Evolutionary conservation across 2,329 filamentous ascomycete species (phyloP), one percentile per base, ranked within the genome.

Genomic region (Aspergillus fumigatus): DNA sequence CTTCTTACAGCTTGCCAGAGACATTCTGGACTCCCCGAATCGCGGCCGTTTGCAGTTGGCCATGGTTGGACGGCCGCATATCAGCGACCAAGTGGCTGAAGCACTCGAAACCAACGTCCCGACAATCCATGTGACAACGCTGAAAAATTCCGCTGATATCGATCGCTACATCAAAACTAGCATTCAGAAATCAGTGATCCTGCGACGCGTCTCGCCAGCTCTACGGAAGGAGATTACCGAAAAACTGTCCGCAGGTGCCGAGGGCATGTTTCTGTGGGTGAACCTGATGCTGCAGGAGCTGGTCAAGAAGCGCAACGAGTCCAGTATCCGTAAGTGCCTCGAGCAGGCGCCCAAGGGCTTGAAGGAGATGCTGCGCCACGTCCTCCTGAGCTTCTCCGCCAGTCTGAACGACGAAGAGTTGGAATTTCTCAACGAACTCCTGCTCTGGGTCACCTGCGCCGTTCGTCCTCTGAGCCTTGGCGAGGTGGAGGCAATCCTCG

Each of bases 241-340:
- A 2, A 73, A 70, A 7, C 71, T 81, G 64, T 70, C 70, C 3
- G 69, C 70, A 5, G 74, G 76, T 21, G 78, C 78, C 1, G 75
- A 79, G 21, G 79, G 79, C 0, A 72, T 81, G 19, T 81, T 81
- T 59, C 78, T 81, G 21, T 71, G 79, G 48, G 79, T 79, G 49
- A 77, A 80, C 54, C 75, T 80, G 48, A 81, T 81, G 79, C 55
- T 83, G 3, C 76, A 76, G 4, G 80, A 83, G 50, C 67, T 81
- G 23, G 75, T 53, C 43, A 58, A 76, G 32, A 75, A 80, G 55
- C 76, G 78, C 0, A 70, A 74, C 6, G 77, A 77, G 0, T 50
- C 53, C 14, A 58, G 54, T 9, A 81, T 75, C 1, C 72, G 77
- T 4, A 72, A 78, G 21, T 76, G 76, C 45, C 64, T 84, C 0